These are phyloP conservation scores for Apiospora marii DNA, from an alignment of 2,329 filamentous ascomycete species.

Conservation along the genomic window DNA sequence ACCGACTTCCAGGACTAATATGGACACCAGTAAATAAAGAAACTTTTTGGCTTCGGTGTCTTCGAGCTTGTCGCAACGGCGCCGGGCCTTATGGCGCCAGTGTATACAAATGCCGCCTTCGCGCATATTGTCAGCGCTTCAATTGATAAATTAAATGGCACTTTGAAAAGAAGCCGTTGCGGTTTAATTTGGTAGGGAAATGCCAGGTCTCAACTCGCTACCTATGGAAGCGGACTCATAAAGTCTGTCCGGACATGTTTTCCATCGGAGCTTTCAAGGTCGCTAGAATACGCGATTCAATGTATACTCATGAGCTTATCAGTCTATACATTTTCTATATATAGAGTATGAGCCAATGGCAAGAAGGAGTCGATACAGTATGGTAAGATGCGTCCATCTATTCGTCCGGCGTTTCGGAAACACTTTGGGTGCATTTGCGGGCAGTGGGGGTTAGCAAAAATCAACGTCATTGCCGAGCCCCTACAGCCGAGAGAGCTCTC, in stretches of 20 bases:
- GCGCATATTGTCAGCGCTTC: neutral
- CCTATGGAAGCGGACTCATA: neutral
- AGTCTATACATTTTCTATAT: neutral
- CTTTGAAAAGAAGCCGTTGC: neutral
- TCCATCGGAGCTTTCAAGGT: neutral
- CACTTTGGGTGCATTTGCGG: neutral
- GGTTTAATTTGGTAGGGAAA: neutral
- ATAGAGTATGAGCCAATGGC: neutral
- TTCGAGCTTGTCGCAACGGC: neutral
- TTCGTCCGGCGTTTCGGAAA: neutral
- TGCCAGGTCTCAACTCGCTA: neutral
- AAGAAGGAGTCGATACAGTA: neutral
- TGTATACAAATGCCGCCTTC: neutral
- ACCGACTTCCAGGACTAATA: neutral
- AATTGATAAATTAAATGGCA: neutral
- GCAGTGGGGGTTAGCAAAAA: slow-evolving; percentile 4
- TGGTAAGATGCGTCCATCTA: neutral
- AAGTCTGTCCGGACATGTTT: neutral
- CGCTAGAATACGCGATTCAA: neutral
- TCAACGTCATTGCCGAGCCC: slow-evolving; percentile 30
- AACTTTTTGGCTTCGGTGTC: neutral
- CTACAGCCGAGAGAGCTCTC: neutral
- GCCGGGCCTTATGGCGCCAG: neutral
- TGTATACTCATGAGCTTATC: neutral
- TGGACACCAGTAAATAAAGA: neutral